These are phyloP conservation scores for Trichoderma asperelloides DNA, from an alignment of 495 filamentous ascomycete species.

Conservation along the genomic window DNA sequence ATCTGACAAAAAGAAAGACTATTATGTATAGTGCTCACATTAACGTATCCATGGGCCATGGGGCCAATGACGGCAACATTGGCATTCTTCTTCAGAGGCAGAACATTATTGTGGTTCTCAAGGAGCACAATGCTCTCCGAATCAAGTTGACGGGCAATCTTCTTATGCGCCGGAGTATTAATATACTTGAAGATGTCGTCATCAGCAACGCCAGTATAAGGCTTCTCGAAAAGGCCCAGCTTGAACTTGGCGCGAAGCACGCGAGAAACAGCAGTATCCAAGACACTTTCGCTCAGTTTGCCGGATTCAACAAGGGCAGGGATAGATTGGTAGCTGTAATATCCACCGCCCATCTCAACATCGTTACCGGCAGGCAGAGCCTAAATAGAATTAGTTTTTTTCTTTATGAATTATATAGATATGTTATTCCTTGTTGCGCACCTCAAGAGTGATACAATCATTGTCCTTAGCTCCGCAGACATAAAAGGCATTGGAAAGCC, in stretches of 20 bases:
- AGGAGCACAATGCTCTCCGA: conserved; percentile 61
- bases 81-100: conserved; percentile 51
- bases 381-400: not conserved
- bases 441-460: conserved; percentile 46
- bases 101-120: conserved; percentile 52
- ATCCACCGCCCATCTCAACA: conserved; percentile 69
- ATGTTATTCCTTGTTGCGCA: too few species aligned
- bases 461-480: conserved; percentile 49
- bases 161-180: conserved; percentile 44
- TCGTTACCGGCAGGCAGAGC: conserved; percentile 56
- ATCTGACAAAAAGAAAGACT: not conserved
- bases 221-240: conserved; percentile 59
- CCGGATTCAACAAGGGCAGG: conserved; percentile 52
- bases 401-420: too few species aligned
- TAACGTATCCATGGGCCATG: conserved; percentile 63
- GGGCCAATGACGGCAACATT: conserved; percentile 65
- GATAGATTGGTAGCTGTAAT: conserved; percentile 58
- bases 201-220: conserved; percentile 45
- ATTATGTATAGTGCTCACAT: conserved; percentile 34
- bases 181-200: conserved; percentile 46
- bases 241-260: conserved; percentile 56
- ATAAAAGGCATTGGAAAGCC: conserved; percentile 53
- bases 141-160: conserved; percentile 52
- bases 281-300: conserved; percentile 42
- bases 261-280: conserved; percentile 57